Base-by-base conservation (phyloP, 2,329 filamentous ascomycete genomes). In the Colletotrichum agaves region DNA sequence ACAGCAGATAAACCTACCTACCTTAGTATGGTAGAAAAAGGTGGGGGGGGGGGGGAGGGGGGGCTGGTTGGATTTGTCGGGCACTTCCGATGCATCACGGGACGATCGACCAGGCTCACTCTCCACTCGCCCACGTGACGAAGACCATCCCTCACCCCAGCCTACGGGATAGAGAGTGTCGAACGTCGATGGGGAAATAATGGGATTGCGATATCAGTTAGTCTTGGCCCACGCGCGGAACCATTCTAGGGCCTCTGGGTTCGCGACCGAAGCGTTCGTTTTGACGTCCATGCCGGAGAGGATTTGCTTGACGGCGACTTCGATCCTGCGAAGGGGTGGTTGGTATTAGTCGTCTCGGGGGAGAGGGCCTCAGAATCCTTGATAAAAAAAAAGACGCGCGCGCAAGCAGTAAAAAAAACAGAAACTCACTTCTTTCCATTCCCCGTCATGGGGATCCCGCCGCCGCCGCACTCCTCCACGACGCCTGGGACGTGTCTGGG, bases 291-390 rank as follows among this genome's bases (percentile, higher is more conserved):
- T 82, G 0, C 94, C 95, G 31, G 93, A 97, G 1, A 99, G 81
- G 49, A 98, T 98, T 80, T 98, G 94, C 83, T 98, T 98, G 5
- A 98, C 95, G 0, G 93, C 93, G 53, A 97, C 94, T 78, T 99
- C 95, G 67, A 99, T 93, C 80, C 91, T 93, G 43, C 33, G 15
- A 8, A 1, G 39, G 13, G 19, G 11, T n/a, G 8, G 37, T 5
- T 8, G n/a, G n/a, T 27, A n/a, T 39, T 27, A 49, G 17, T 4
- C 27, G 27, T 27, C 6, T n/a, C n/a, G n/a, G n/a, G n/a, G n/a
- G n/a, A n/a, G n/a, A 7, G 27, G 27, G 27, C 27, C 27, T 27
- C 27, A 1, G 27, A 7, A 27, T 27, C 27, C 6, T 27, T 7
- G 27, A 7, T n/a, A n/a, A n/a, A n/a, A n/a, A n/a, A n/a, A n/a